phyloP scores from a whole-genome alignment of 2,329 filamentous ascomycete genomes.

The Emydomyces testavorans region DNA sequence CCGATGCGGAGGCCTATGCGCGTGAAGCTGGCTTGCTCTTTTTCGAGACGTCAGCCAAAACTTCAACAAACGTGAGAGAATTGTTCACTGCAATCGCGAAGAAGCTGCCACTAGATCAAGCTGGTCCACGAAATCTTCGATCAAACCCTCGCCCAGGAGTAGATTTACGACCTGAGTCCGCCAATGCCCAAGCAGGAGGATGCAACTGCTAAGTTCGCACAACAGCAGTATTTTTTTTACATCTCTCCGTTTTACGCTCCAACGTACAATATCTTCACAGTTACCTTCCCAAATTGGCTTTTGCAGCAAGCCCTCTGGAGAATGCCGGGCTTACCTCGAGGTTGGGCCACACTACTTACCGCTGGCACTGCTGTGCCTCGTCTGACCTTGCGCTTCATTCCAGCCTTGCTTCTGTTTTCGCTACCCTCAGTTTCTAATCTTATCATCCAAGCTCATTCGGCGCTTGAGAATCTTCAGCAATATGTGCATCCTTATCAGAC shows the following conservation, averaged over 20 bases:
- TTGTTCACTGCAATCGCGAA: conserved; percentile 96
- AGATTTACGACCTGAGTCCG: conserved; percentile 53
- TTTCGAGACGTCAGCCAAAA: conserved; percentile 98
- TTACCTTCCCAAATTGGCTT: not conserved
- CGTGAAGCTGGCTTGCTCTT: conserved; percentile 87
- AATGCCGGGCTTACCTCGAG: not conserved
- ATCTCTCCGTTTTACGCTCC: not conserved
- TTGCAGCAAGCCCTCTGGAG: not conserved
- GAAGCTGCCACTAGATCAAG: conserved; percentile 93
- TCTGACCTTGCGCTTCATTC: not conserved
- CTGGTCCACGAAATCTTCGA: conserved; percentile 75
- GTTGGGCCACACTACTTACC: not conserved
- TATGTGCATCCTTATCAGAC: conserved; percentile 11
- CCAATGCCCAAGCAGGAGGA: conserved; percentile 47
- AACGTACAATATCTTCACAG: not conserved
- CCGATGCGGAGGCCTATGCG: conserved; percentile 90
- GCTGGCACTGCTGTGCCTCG: not conserved
- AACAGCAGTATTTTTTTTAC: not conserved
- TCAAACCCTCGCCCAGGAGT: conserved; percentile 53
- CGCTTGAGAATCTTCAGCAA: conserved; percentile 5
- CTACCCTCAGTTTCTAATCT: not conserved
- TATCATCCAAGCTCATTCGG: not conserved
- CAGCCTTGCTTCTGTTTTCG: not conserved
- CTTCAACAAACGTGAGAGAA: conserved; percentile 87
- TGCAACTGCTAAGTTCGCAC: conserved; percentile 49